A percentile compares a stretch with the other conserved stretches of the same genome.
phyloP scores from a whole-genome alignment of 768 basidiomycete genomes.

The Xerocomellus chrysenteron region DNA sequence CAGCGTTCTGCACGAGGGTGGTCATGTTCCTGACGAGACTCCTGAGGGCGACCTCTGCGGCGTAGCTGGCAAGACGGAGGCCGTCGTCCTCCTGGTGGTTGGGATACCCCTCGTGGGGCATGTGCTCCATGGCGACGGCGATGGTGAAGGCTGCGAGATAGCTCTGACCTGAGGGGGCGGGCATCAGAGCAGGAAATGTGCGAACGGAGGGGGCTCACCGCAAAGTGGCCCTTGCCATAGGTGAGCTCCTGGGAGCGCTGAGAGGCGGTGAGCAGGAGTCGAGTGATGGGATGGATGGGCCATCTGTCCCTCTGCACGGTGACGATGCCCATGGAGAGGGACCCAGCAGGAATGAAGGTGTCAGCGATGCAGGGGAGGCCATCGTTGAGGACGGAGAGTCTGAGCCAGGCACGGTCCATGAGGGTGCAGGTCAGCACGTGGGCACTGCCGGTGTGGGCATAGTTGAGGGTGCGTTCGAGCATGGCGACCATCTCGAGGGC shows the following conservation, averaged over 20 bases:
- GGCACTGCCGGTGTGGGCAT: background rate
- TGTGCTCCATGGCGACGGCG: background rate
- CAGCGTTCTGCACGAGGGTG: background rate
- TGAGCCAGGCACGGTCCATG: slow-evolving; percentile 3
- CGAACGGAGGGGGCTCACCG: background rate
- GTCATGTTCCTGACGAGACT: background rate
- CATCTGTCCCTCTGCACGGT: background rate
- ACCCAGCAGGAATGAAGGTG: background rate
- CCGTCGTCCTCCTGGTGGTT: background rate
- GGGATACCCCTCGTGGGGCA: background rate
- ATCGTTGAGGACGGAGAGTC: background rate
- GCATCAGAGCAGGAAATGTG: background rate
- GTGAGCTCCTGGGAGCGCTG: background rate
- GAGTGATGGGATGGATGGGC: background rate
- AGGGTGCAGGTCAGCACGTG: background rate
- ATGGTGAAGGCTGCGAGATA: background rate
- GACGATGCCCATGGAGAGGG: background rate
- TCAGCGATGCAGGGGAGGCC: background rate
- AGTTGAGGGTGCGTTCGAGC: background rate
- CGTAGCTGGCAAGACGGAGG: background rate
- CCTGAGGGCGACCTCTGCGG: background rate
- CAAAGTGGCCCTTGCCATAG: background rate
- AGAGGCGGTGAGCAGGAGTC: background rate
- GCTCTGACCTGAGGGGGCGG: background rate
- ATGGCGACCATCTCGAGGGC: background rate